These are phyloP conservation scores for Stylonectria norvegica DNA, from an alignment of 2,329 filamentous ascomycete species.

Conservation along the genomic window DNA sequence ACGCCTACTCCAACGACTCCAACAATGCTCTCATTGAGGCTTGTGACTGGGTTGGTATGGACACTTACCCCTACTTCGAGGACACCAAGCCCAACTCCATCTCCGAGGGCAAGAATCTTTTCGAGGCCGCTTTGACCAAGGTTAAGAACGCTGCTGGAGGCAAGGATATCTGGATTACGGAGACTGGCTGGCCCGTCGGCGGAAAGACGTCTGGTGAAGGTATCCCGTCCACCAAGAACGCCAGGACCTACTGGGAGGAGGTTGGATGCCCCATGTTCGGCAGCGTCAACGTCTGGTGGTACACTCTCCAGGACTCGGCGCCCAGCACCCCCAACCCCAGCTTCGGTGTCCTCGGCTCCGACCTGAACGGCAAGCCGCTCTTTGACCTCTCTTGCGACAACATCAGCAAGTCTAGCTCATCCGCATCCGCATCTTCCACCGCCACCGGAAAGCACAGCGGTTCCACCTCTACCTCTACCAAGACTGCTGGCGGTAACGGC, in stretches of 20 bases:
- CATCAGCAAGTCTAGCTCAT: slow-evolving; percentile 11
- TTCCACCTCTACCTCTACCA: slow-evolving; percentile 5
- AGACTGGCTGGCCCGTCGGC: slow-evolving; percentile 81
- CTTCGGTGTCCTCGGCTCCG: slow-evolving; percentile 65
- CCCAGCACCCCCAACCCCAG: slow-evolving; percentile 60
- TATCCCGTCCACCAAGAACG: slow-evolving; percentile 62
- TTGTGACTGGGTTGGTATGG: slow-evolving; percentile 77
- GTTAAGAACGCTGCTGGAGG: slow-evolving; percentile 57
- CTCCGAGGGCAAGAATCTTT: slow-evolving; percentile 60
- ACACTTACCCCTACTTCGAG: slow-evolving; percentile 85
- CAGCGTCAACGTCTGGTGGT: slow-evolving; percentile 70
- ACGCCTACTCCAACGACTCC: slow-evolving; percentile 67
- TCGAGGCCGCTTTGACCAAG: slow-evolving; percentile 61
- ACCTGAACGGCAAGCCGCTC: slow-evolving; percentile 52
- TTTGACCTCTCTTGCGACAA: slow-evolving; percentile 58
- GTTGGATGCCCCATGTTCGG: slow-evolving; percentile 71
- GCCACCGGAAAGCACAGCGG: too few relatives aligned
- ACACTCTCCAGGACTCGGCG: slow-evolving; percentile 66
- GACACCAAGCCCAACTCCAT: slow-evolving; percentile 64
- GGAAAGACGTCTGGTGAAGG: slow-evolving; percentile 62
- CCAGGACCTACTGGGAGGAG: slow-evolving; percentile 75
- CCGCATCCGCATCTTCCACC: too few relatives aligned
- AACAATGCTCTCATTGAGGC: slow-evolving; percentile 68
- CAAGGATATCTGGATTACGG: slow-evolving; percentile 81
- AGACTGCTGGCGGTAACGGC: slow-evolving; percentile 3